phyloP scores from a whole-genome alignment of 768 basidiomycete genomes.

The Mrakia hoshinonis region DNA sequence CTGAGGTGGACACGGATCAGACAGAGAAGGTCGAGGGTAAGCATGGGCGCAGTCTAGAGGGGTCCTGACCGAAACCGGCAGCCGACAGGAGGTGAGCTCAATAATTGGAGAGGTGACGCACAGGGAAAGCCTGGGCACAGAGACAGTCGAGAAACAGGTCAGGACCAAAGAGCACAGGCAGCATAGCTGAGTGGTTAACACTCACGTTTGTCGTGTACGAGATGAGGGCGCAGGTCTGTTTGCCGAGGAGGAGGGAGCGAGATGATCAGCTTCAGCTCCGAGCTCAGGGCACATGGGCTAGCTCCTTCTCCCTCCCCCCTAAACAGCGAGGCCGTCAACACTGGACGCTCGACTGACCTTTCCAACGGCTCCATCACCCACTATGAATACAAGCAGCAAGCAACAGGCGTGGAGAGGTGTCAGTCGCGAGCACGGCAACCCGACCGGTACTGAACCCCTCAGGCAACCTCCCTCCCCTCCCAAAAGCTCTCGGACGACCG shows the following conservation, averaged over 20 bases:
- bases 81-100: background rate
- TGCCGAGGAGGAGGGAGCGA: background rate
- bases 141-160: background rate
- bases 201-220: constrained; percentile 81
- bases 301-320: background rate
- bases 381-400: constrained; percentile 27
- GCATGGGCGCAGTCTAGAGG: background rate
- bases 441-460: too few relatives aligned
- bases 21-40: background rate
- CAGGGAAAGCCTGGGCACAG: constrained; percentile 19
- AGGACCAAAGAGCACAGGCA: background rate
- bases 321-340: background rate
- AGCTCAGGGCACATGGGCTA: background rate
- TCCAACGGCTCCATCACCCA: constrained; percentile 42
- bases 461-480: too few relatives aligned
- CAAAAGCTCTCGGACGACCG: background rate
- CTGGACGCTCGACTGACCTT: constrained; percentile 32
- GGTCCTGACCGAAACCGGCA: background rate
- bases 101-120: background rate
- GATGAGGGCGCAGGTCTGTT: constrained; percentile 85
- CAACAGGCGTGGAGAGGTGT: background rate
- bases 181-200: background rate
- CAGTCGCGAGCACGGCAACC: background rate
- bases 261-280: background rate
- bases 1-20: constrained; percentile 35